phyloP scores from a whole-genome alignment of 345 rosid genomes.

The Populus pruinosa region DNA sequence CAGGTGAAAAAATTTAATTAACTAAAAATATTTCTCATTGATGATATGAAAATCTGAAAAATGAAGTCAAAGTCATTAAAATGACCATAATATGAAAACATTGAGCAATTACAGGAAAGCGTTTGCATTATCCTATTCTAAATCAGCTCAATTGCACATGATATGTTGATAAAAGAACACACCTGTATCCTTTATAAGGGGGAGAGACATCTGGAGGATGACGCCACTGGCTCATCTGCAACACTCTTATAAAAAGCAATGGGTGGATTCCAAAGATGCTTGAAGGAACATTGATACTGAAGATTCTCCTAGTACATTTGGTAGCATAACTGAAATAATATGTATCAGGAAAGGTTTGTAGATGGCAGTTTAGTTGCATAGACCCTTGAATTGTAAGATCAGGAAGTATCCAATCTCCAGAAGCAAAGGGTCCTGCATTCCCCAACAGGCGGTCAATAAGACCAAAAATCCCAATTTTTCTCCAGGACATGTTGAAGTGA shows the following conservation, averaged over 20 bases:
- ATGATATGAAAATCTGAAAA: background rate
- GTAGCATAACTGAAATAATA: conserved; percentile 96
- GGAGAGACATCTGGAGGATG: conserved; percentile 58
- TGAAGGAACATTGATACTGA: conserved; percentile 76
- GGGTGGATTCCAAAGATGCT: conserved; percentile 77
- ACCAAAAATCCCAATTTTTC: conserved; percentile 63
- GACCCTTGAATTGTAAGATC: conserved; percentile 94
- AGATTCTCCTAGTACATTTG: conserved; percentile 56
- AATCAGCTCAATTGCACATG: background rate
- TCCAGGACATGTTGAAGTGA: conserved; percentile 82
- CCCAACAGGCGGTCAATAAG: conserved; percentile 67
- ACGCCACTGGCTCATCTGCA: conserved; percentile 85
- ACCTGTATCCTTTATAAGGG: conserved; percentile 96
- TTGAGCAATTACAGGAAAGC: background rate
- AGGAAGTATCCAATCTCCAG: conserved; percentile 91
- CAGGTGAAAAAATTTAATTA: background rate
- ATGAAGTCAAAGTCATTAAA: background rate
- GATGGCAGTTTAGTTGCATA: conserved; percentile 44
- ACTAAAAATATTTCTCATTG: background rate
- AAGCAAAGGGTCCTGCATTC: conserved; percentile 73
- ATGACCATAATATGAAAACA: background rate
- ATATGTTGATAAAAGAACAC: background rate
- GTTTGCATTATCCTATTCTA: background rate
- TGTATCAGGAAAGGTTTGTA: conserved; percentile 69
- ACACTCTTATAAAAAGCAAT: conserved; percentile 68